These are phyloP conservation scores for Omphalea diandra DNA, from an alignment of 441 rosid genomes.

Conservation along the genomic window DNA sequence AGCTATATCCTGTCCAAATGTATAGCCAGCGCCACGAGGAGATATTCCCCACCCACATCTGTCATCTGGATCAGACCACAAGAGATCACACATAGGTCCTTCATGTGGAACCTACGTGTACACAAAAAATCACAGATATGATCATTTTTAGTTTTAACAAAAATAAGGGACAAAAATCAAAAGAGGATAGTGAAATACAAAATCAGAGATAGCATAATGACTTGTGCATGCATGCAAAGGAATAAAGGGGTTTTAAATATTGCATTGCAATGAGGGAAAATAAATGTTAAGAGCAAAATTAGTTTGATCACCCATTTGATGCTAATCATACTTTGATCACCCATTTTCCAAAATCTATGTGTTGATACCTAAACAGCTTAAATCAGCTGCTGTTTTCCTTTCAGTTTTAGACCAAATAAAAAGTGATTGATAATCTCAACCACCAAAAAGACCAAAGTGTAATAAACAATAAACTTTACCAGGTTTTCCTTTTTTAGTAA, in stretches of 20 bases:
- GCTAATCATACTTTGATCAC: no score
- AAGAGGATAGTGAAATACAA: neutral
- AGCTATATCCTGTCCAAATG: constrained; percentile 93
- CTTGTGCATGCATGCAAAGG: no score
- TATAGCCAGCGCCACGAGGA: no score
- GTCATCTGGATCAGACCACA: constrained; percentile 97
- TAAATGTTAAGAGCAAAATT: no score
- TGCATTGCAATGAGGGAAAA: no score
- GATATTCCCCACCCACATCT: constrained; percentile 99
- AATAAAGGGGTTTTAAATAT: no score
- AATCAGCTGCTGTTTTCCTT: no score
- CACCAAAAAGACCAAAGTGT: neutral
- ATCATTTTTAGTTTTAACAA: neutral
- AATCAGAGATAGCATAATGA: no score
- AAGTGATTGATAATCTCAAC: neutral
- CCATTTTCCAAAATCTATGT: no score
- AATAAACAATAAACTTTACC: neutral
- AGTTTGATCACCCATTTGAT: no score
- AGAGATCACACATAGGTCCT: constrained; percentile 94
- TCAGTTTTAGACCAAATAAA: neutral
- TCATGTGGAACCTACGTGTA: constrained; percentile 79
- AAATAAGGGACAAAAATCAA: neutral
- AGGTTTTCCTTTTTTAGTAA: no score
- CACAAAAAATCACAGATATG: constrained; percentile 4
- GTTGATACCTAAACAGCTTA: no score